Evolutionary conservation across 345 rosid species (phyloP).

Genomic region (Angophora floribunda): DNA sequence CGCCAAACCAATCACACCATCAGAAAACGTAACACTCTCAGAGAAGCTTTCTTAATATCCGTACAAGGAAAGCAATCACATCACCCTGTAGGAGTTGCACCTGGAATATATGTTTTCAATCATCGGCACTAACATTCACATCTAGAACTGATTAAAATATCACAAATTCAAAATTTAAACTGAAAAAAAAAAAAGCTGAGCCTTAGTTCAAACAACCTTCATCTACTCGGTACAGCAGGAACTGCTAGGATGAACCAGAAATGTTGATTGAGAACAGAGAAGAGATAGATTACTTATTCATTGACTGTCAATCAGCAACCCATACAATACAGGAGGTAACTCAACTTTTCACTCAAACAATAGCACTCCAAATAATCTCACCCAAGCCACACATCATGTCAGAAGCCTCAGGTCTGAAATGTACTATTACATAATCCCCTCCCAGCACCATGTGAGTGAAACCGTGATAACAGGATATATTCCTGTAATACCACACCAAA

Average conservation of each 20-base stretch:
- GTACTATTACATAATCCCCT: neutral
- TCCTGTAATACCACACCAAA: neutral
- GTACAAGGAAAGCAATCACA: neutral
- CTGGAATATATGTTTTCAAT: neutral
- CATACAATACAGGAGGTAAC: neutral
- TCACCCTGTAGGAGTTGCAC: neutral
- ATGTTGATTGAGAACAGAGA: neutral
- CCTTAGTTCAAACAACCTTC: neutral
- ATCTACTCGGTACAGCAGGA: neutral
- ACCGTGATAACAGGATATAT: neutral
- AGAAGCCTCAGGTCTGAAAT: neutral
- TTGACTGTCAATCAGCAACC: neutral
- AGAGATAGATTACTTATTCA: neutral
- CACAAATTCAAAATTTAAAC: neutral
- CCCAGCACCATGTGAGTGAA: neutral
- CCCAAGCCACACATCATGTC: neutral
- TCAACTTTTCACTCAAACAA: neutral
- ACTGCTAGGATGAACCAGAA: neutral
- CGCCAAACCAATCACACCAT: neutral
- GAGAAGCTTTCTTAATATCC: neutral
- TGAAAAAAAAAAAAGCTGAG: neutral
- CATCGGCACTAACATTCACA: neutral
- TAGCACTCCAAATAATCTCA: neutral
- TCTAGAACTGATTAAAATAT: neutral
- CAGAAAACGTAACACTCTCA: neutral